Conservation (phyloP, 1,284 basidiomycete genomes). For the Coniferiporia weirii region DNA sequence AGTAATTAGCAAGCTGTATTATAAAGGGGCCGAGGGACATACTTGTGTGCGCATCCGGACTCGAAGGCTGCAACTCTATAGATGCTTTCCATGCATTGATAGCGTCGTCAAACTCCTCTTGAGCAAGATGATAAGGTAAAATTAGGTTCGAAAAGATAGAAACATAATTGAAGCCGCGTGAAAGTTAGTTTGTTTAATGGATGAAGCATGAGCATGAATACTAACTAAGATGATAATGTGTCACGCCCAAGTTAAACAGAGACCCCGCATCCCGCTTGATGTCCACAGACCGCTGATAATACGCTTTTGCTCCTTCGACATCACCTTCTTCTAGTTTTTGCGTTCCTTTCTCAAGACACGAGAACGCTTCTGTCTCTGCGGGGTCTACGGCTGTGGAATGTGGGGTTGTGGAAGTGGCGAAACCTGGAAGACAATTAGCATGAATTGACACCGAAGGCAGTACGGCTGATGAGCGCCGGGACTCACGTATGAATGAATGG, state of each 20-base stretch:
- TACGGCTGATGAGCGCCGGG: not conserved
- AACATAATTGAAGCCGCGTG: not conserved
- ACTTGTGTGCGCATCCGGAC: slow-evolving; percentile 93
- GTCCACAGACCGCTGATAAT: slow-evolving; percentile 78
- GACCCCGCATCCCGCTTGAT: slow-evolving; percentile 80
- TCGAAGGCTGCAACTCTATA: slow-evolving; percentile 76
- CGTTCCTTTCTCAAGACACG: slow-evolving; percentile 83
- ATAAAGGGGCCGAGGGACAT: slow-evolving; percentile 28
- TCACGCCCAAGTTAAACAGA: slow-evolving; percentile 85
- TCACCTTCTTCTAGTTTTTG: slow-evolving; percentile 88
- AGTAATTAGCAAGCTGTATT: slow-evolving; percentile 10
- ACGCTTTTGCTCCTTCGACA: slow-evolving; percentile 69
- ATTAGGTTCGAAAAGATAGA: not conserved
- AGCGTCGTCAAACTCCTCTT: slow-evolving; percentile 83
- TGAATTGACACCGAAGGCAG: not conserved
- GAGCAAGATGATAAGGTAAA: slow-evolving; percentile 17
- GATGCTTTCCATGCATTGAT: slow-evolving; percentile 86
- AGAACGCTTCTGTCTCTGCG: slow-evolving; percentile 75
- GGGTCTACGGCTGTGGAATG: slow-evolving; percentile 82
- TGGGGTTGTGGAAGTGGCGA: slow-evolving; percentile 78
- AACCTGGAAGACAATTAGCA: slow-evolving; percentile 44
- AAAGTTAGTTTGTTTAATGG: slow-evolving; percentile 17
- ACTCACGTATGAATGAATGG: slow-evolving; percentile 15
- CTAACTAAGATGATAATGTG: slow-evolving; percentile 82
- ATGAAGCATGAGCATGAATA: slow-evolving; percentile 23